Conservation (phyloP, 1,284 basidiomycete species). For the Puccinia polysora region DNA sequence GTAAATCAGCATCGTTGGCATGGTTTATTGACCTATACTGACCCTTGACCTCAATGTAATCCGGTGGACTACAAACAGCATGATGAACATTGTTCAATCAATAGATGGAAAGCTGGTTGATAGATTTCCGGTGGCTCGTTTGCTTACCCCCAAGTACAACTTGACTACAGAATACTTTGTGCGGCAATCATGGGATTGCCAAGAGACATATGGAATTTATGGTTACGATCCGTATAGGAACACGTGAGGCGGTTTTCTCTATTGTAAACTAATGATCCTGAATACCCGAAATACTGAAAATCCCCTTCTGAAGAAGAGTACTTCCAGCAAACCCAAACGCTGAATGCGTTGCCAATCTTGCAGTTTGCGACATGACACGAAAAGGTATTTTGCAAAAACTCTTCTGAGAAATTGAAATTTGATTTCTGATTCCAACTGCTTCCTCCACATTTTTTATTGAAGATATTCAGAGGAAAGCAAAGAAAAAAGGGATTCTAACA, state of each 20-base stretch:
- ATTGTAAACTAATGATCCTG: neutral
- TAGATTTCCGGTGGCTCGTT: slow-evolving; percentile 18
- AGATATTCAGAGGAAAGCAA: slow-evolving; percentile 7
- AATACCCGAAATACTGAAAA: neutral
- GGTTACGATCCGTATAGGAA: slow-evolving; percentile 42
- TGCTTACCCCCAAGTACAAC: slow-evolving; percentile 34
- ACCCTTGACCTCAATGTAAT: neutral
- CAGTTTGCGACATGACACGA: slow-evolving; percentile 43
- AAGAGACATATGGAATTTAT: slow-evolving; percentile 35
- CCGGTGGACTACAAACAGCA: slow-evolving; percentile 10
- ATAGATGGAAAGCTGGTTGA: slow-evolving; percentile 26
- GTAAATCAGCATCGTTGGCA: neutral
- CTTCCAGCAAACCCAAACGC: slow-evolving; percentile 32
- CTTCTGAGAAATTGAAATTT: too few species aligned
- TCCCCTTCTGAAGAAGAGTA: neutral
- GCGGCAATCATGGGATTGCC: slow-evolving; percentile 41
- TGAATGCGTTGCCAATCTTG: slow-evolving; percentile 37
- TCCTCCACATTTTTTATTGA: neutral
- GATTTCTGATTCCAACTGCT: neutral
- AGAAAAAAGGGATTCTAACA: slow-evolving; percentile 4
- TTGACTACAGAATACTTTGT: slow-evolving; percentile 35
- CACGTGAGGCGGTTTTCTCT: neutral
- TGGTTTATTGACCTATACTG: neutral
- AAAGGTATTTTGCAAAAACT: too few species aligned
- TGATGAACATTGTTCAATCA: slow-evolving; percentile 41